phyloP scores from a whole-genome alignment of 805 yeast species.

The Sungouiozyma intestinalis region DNA sequence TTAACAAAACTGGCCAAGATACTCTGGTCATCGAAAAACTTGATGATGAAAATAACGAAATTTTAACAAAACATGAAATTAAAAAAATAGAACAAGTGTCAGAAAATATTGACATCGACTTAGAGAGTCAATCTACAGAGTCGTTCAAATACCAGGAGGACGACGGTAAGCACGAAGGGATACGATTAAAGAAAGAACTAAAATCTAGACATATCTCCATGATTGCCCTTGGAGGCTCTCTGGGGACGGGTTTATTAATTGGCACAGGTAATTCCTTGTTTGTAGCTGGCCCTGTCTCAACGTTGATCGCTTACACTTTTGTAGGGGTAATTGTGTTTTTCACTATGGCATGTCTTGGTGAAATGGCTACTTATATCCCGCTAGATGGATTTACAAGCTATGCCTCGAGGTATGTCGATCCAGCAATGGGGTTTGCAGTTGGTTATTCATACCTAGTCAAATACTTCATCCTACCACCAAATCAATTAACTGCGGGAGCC shows the following conservation, averaged over 20 bases:
- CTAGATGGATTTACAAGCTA: slow-evolving; percentile 55
- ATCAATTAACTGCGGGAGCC: slow-evolving; percentile 40
- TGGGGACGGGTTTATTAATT: slow-evolving; percentile 26
- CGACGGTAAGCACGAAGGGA: slow-evolving; percentile 4
- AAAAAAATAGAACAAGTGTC: not conserved
- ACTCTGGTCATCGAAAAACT: not conserved
- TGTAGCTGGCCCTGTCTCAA: slow-evolving; percentile 42
- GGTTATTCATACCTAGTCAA: slow-evolving; percentile 32
- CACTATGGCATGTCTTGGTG: slow-evolving; percentile 34
- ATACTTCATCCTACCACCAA: slow-evolving; percentile 34
- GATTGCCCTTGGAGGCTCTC: slow-evolving; percentile 27
- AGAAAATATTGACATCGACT: not conserved
- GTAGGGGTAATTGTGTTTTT: slow-evolving; percentile 45
- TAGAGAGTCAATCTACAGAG: not conserved
- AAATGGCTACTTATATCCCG: slow-evolving; percentile 55
- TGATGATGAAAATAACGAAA: not conserved
- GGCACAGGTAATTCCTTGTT: slow-evolving; percentile 34
- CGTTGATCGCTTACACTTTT: slow-evolving; percentile 38
- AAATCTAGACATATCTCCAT: slow-evolving; percentile 21
- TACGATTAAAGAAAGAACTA: slow-evolving; percentile 8
- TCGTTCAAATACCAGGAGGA: not conserved
- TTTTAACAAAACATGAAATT: not conserved
- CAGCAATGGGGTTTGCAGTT: slow-evolving; percentile 34
- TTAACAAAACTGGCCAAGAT: not conserved
- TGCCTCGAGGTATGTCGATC: slow-evolving; percentile 37